Percentiles rank a stretch among this genome's conserved stretches.
Evolutionary conservation across 352 stramenopile species (phyloP).

Genomic region (Pythium plurisporium): DNA sequence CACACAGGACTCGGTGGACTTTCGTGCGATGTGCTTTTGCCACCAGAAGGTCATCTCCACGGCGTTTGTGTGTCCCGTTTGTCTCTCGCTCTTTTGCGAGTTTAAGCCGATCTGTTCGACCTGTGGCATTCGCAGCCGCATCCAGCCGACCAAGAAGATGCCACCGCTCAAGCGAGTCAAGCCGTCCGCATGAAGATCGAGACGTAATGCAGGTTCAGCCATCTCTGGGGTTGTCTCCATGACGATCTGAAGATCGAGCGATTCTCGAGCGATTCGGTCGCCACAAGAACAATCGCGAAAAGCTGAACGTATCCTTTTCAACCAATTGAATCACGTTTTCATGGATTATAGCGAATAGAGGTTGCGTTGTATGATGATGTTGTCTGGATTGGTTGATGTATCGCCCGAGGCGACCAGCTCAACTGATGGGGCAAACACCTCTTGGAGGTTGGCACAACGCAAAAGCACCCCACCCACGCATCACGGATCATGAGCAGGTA

Average conservation of each 20-base stretch:
- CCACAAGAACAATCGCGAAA: constrained; percentile 25
- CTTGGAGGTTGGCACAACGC: background rate
- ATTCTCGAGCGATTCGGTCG: too few relatives aligned
- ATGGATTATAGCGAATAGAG: constrained; percentile 20
- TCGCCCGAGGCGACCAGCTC: background rate
- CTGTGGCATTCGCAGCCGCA: constrained; percentile 79
- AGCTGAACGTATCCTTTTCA: constrained; percentile 4
- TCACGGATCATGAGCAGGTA: constrained; percentile 31
- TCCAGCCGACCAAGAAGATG: constrained; percentile 65
- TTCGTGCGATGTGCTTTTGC: constrained; percentile 88
- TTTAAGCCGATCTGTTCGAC: constrained; percentile 87
- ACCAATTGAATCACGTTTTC: constrained; percentile 8
- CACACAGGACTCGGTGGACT: too few relatives aligned
- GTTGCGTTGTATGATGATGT: constrained; percentile 20
- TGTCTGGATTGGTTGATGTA: constrained; percentile 20
- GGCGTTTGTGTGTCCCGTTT: constrained; percentile 83
- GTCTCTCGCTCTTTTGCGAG: constrained; percentile 85
- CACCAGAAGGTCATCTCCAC: constrained; percentile 80
- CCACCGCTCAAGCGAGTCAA: constrained; percentile 42
- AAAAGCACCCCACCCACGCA: background rate
- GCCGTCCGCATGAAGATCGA: constrained; percentile 8
- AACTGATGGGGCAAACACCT: constrained; percentile 20
- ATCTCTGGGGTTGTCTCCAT: background rate
- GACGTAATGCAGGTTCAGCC: too few relatives aligned
- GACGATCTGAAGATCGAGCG: background rate